Conservation (phyloP, 73 alveolate genomes). For the Stentor coeruleus region DNA sequence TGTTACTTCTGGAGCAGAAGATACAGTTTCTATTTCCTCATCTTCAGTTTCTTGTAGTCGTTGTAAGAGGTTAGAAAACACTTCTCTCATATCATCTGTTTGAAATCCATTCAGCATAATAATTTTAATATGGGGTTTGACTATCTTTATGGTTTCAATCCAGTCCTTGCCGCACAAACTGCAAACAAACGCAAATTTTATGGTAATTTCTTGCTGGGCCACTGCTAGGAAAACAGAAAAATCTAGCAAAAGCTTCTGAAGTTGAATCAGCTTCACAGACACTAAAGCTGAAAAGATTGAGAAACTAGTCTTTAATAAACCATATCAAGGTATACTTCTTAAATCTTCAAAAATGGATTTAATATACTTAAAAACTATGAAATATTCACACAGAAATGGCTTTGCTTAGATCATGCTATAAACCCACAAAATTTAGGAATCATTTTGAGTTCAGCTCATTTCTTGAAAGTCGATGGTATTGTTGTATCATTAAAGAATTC, state of each 20-base stretch:
- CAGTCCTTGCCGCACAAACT: slow-evolving; percentile 58
- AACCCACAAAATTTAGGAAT: slow-evolving; percentile 79
- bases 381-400: no score
- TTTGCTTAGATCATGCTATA: slow-evolving; percentile 52
- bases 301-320: slow-evolving; percentile 37
- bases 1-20: no score
- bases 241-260: slow-evolving; percentile 45
- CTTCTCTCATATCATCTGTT: slow-evolving; percentile 2
- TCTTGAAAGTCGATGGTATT: slow-evolving; percentile 60
- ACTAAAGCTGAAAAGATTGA: slow-evolving; percentile 42
- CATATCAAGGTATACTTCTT: slow-evolving; percentile 58
- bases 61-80: neutral
- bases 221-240: slow-evolving; percentile 42
- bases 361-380: slow-evolving; percentile 26
- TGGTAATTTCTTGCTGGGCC: slow-evolving; percentile 39
- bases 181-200: slow-evolving; percentile 55
- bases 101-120: neutral
- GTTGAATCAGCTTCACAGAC: slow-evolving; percentile 38
- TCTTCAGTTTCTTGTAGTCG: slow-evolving; percentile 11
- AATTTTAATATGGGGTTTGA: no score
- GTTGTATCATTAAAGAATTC: slow-evolving; percentile 40
- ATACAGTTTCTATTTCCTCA: neutral
- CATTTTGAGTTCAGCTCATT: slow-evolving; percentile 56
- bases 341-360: slow-evolving; percentile 37
- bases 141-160: slow-evolving; percentile 80